phyloP scores from a whole-genome alignment of 371 early-diverging fungal genomes.

The Basidiobolus heterosporus region DNA sequence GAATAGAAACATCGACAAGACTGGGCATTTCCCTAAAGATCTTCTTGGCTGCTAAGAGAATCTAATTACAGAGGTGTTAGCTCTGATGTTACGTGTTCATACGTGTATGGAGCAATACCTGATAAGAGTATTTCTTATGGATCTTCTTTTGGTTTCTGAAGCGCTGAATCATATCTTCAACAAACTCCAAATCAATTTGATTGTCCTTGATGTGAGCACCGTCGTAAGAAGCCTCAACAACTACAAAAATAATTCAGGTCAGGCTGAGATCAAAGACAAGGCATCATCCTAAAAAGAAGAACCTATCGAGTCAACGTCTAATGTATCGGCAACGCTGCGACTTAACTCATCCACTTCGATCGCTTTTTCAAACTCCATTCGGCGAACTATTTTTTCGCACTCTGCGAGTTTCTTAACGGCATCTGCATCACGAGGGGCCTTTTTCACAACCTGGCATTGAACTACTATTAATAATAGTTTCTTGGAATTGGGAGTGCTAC shows the following conservation, averaged over 20 bases:
- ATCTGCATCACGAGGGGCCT: slow-evolving; percentile 49
- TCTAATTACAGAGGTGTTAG: slow-evolving; percentile 14
- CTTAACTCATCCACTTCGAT: slow-evolving; percentile 37
- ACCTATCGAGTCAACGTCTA: slow-evolving; percentile 28
- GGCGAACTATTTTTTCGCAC: slow-evolving; percentile 74
- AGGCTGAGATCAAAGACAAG: too few species aligned
- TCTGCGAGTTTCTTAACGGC: slow-evolving; percentile 51
- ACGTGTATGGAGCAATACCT: slow-evolving; percentile 16
- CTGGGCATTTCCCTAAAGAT: slow-evolving; percentile 54
- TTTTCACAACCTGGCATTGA: slow-evolving; percentile 28
- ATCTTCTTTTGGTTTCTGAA: slow-evolving; percentile 80
- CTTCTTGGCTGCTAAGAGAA: slow-evolving; percentile 53
- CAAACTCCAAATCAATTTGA: slow-evolving; percentile 58
- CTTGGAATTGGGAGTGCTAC: background rate
- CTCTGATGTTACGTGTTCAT: background rate
- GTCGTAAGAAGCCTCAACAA: slow-evolving; percentile 53
- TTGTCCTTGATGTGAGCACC: slow-evolving; percentile 40
- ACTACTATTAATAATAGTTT: slow-evolving; percentile 9
- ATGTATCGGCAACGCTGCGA: slow-evolving; percentile 24
- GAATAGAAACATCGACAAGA: slow-evolving; percentile 70
- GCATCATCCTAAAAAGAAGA: slow-evolving; percentile 1
- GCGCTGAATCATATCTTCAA: slow-evolving; percentile 51
- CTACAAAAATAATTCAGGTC: slow-evolving; percentile 7
- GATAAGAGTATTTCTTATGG: slow-evolving; percentile 72
- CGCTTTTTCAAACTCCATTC: slow-evolving; percentile 84